phyloP scores from a whole-genome alignment of 2,329 filamentous ascomycete species.

The Aspergillus amoenus region DNA sequence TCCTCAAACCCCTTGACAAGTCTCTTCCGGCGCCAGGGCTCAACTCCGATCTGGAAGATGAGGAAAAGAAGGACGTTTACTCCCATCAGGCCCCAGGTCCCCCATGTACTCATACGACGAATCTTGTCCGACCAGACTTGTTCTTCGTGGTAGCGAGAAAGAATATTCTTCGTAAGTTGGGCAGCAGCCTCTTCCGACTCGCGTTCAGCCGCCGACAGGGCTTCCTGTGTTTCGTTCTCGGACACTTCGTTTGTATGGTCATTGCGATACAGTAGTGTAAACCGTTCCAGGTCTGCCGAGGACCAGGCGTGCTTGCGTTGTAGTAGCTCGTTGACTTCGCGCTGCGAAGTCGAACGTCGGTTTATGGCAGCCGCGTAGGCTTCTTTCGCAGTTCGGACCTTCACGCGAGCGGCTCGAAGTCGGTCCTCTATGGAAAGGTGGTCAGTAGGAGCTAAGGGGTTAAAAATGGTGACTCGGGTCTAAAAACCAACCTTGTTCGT shows the following conservation, averaged over 20 bases:
- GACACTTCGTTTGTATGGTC: constrained; percentile 92
- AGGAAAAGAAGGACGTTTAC: constrained; percentile 89
- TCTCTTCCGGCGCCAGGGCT: constrained; percentile 83
- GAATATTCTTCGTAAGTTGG: constrained; percentile 75
- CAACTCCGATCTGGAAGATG: constrained; percentile 81
- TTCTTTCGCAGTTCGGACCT: constrained; percentile 69
- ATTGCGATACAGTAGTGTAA: constrained; percentile 85
- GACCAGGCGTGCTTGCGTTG: constrained; percentile 94
- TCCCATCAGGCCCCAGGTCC: constrained; percentile 97
- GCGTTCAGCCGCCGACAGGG: constrained; percentile 72
- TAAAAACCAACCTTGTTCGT: constrained; percentile 54
- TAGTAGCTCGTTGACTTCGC: constrained; percentile 90
- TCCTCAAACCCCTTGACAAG: constrained; percentile 82
- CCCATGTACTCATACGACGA: constrained; percentile 93
- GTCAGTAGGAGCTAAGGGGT: constrained; percentile 1
- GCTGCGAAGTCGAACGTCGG: constrained; percentile 82
- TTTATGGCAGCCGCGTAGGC: constrained; percentile 81
- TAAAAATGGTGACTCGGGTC: not conserved
- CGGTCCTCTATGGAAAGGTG: constrained; percentile 43
- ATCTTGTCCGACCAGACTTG: constrained; percentile 99
- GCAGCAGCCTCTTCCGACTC: constrained; percentile 75
- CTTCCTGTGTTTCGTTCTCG: constrained; percentile 70
- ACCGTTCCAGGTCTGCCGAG: constrained; percentile 82
- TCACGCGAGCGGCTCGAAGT: constrained; percentile 56
- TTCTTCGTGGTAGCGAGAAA: constrained; percentile 95